These are phyloP conservation scores for Lepraria neglecta DNA, from an alignment of 495 filamentous ascomycete genomes.

Conservation along the genomic window DNA sequence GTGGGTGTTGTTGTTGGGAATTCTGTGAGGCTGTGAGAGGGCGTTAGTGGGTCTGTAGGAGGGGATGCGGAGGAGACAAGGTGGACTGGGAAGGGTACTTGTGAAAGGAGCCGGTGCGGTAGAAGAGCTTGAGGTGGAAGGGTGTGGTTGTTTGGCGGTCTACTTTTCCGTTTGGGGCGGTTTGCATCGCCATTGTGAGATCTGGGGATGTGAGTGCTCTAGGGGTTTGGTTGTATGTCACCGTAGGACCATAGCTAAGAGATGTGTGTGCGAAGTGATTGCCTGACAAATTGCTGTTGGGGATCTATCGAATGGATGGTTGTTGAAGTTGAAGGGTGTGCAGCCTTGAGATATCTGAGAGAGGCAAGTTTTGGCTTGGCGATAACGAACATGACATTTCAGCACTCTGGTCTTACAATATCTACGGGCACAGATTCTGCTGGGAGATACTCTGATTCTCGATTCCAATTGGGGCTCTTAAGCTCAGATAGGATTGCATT, in stretches of 20 bases:
- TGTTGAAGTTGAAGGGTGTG: neutral
- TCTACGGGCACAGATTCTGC: no score
- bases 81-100: constrained; percentile 43
- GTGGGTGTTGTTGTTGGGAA: constrained; percentile 45
- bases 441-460: neutral
- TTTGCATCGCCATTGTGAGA: constrained; percentile 30
- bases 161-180: constrained; percentile 37
- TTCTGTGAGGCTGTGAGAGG: constrained; percentile 54
- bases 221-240: neutral
- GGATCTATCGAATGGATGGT: neutral
- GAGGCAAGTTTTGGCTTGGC: neutral
- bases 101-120: constrained; percentile 66
- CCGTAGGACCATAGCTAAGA: neutral
- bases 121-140: constrained; percentile 88
- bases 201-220: neutral
- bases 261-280: neutral
- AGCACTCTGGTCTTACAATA: no score
- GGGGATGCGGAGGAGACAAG: constrained; percentile 35
- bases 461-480: neutral
- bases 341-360: neutral
- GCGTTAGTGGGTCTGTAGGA: constrained; percentile 22
- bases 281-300: neutral
- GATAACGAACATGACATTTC: no score
- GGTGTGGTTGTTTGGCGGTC: constrained; percentile 74
- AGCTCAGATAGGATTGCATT: neutral